These are phyloP conservation scores for Jimgerdemannia flammicorona DNA, from an alignment of 192 early-diverging fungal genomes.

Conservation along the genomic window DNA sequence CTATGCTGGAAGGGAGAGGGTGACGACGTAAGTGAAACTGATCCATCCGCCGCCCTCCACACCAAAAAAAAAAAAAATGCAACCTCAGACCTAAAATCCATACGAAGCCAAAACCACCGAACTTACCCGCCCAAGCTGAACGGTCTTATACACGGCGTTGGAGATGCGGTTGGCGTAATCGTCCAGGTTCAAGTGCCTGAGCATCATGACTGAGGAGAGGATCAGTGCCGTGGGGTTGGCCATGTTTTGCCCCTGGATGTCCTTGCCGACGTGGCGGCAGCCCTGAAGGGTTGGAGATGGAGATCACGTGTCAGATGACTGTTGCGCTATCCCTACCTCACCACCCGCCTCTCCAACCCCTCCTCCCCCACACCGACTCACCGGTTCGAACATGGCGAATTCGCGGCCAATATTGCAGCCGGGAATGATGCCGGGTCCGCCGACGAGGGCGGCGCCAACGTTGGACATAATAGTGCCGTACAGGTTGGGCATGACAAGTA, in stretches of 20 bases:
- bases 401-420: conserved; percentile 98
- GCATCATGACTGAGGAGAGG: conserved; percentile 92
- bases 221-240: conserved; percentile 96
- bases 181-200: conserved; percentile 90
- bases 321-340: not conserved
- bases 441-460: conserved; percentile 94
- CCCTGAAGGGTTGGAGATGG: conserved; percentile 38
- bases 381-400: conserved; percentile 97
- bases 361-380: conserved; percentile 18
- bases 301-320: not conserved
- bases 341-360: not conserved
- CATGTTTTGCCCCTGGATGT: conserved; percentile 90
- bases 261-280: conserved; percentile 97
- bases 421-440: conserved; percentile 93
- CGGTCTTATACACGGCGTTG: conserved; percentile 85
- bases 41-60: too few species aligned
- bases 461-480: conserved; percentile 99
- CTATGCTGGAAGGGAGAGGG: conserved; percentile 20
- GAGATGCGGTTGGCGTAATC: conserved; percentile 90
- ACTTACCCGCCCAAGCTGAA: conserved; percentile 65
- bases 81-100: not conserved
- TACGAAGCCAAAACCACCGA: not conserved
- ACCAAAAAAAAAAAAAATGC: not conserved
- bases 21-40: not conserved
- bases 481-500: conserved; percentile 99